Evolutionary conservation across 257 asterid genomes (phyloP), one percentile per base, ranked within the genome.

Genomic region (Plantago major): DNA sequence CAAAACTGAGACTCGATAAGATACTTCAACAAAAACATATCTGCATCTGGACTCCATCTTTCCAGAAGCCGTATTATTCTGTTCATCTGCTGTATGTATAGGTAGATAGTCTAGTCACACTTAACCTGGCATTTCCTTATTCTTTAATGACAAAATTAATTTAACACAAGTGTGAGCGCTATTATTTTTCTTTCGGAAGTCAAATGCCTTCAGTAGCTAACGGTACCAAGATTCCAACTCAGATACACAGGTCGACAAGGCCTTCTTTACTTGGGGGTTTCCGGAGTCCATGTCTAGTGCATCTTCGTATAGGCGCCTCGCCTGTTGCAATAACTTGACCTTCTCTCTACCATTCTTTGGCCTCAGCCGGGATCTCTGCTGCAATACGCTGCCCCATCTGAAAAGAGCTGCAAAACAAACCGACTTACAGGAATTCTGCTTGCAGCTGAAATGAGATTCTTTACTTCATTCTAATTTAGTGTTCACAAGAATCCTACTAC

Each of bases 331-430:
- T 57, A 90, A 71, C 86, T 85, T 90, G 67, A 85, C 81, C 89
- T 84, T 88, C 72, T 88, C 96, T 75, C 75, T 76, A 71, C 94
- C 85, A 15, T 70, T 82, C 50, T 84, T 73, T 38, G 96, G 94
- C 60, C 96, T 77, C 38, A 90, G 75, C 60, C 82, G 84, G 19
- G 98, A 86, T 65, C 96, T 80, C 19, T 88, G 91, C 78, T 88
- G 96, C 76, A 90, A 69, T 66, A 90, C 86, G 44, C 84, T 74
- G 52, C 88, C 98, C 98, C 96, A 90, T 76, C 91, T 77, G 82
- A 76, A 88, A 66, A 90, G 95, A 71, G 98, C 98, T 88, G 94
- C 69, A 84, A 66, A 19, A 18, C 33, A 37, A 10, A 64, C 58
- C 49, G 48, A 4, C 28, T 38, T 42, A 15, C 14, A 13, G 42